Evolutionary conservation across 306 rosid genomes (phyloP).

Genomic region (Vigna unguiculata): DNA sequence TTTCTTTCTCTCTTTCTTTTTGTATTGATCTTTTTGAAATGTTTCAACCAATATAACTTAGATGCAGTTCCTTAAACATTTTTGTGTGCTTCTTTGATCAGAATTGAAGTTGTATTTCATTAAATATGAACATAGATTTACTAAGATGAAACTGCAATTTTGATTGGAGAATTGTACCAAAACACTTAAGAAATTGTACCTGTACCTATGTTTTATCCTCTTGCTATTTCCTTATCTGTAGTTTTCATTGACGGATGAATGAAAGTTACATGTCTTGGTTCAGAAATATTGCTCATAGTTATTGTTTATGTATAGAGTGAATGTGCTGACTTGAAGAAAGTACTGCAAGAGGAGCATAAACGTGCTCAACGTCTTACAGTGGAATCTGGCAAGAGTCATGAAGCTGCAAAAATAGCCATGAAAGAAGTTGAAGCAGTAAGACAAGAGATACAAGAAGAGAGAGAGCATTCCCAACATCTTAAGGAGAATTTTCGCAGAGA

Average conservation of each 20-base stretch:
- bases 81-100: background rate
- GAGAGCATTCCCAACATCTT: slow-evolving; percentile 14
- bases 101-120: background rate
- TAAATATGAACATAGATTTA: background rate
- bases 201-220: background rate
- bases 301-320: slow-evolving; percentile 37
- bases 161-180: background rate
- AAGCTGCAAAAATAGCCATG: slow-evolving; percentile 35
- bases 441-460: slow-evolving; percentile 38
- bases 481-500: slow-evolving; percentile 38
- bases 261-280: slow-evolving; percentile 2
- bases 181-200: background rate
- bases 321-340: slow-evolving; percentile 31
- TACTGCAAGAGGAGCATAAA: slow-evolving; percentile 38
- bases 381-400: slow-evolving; percentile 27
- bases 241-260: background rate
- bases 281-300: background rate
- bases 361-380: slow-evolving; percentile 6
- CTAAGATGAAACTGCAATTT: background rate
- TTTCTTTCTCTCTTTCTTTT: background rate
- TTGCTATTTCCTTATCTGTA: background rate
- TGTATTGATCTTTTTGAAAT: background rate
- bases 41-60: background rate
- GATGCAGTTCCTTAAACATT: background rate
- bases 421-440: slow-evolving; percentile 37